Base-by-base conservation (phyloP, 2,329 filamentous ascomycete species). In the Ophiostoma himal-ulmi region DNA sequence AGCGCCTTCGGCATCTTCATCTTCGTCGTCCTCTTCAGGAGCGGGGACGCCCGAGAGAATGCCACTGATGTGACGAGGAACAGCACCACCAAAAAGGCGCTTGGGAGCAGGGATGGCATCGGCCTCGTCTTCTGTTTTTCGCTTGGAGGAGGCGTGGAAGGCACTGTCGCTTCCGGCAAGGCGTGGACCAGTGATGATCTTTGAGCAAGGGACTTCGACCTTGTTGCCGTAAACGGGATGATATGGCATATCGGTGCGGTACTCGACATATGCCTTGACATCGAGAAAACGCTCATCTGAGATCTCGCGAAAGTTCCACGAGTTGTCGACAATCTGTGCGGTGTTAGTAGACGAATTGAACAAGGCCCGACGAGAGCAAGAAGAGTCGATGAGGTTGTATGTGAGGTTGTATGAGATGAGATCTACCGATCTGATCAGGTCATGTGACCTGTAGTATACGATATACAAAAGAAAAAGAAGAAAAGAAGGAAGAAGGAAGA, bases 91-190 rank as follows among this genome's bases (percentile, higher is more conserved):
- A n/a, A 76, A 74, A 22, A 77, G 74, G 71, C 82, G 82, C 78
- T 87, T 87, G 37, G 82, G 78, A 1, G 81, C 81, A 0, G 83
- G 82, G 73, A 84, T 82, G 30, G 81, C 82, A 26, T 86, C 84
- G 1, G 80, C 80, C 72, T 83, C 82, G 37, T 82, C 82, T 17
- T 81, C 82, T 6, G 84, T 82, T 75, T 82, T 85, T 34, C 85
- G 82, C 78, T 87, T 88, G 75, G 79, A 22, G 48, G 71, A 69
- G 54, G 70, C 69, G 48, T 72, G 73, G 26, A 41, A 11, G 30
- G 14, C 36, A 20, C 37, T 64, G 41, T 54, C 67, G 3, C 39
- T 60, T n/a, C 57, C 68, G 60, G 44, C 41, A 17, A 73, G 22
- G 6, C 41, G n/a, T 17, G 70, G 71, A 14, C 72, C 71, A 1